phyloP scores from a whole-genome alignment of 768 basidiomycete genomes.

The Leccinum disarticulatum region DNA sequence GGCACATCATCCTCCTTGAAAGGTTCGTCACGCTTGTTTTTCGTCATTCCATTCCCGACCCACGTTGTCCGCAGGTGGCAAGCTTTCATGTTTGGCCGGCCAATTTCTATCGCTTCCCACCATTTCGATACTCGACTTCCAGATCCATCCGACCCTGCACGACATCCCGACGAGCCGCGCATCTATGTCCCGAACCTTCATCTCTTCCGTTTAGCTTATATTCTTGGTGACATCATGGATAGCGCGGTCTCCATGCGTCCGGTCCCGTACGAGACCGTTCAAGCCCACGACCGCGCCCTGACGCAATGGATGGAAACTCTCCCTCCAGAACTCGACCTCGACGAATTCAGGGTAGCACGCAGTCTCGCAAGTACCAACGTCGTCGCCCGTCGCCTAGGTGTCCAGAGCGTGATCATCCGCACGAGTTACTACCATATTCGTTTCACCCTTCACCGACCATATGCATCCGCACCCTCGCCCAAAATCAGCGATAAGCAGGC shows the following conservation, averaged over 20 bases:
- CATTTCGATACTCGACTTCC: slow-evolving; percentile 84
- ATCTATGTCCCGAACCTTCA: slow-evolving; percentile 75
- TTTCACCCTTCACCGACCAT: slow-evolving; percentile 81
- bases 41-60: background rate
- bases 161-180: slow-evolving; percentile 54
- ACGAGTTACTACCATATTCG: slow-evolving; percentile 80
- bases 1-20: slow-evolving; percentile 82
- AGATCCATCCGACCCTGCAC: slow-evolving; percentile 50
- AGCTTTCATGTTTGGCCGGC: slow-evolving; percentile 84
- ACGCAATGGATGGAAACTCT: slow-evolving; percentile 77
- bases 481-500: slow-evolving; percentile 29
- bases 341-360: slow-evolving; percentile 72
- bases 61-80: slow-evolving; percentile 61
- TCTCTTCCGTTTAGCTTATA: slow-evolving; percentile 72
- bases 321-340: slow-evolving; percentile 70
- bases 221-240: slow-evolving; percentile 84
- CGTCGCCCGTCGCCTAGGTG: slow-evolving; percentile 63
- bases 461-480: slow-evolving; percentile 41
- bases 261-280: slow-evolving; percentile 73
- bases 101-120: slow-evolving; percentile 70
- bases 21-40: slow-evolving; percentile 45
- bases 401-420: slow-evolving; percentile 80
- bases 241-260: slow-evolving; percentile 78
- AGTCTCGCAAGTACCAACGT: slow-evolving; percentile 64
- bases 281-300: slow-evolving; percentile 69